These are phyloP conservation scores for Aspergillus luchuensis DNA, from an alignment of 2,329 filamentous ascomycete species.

Conservation along the genomic window DNA sequence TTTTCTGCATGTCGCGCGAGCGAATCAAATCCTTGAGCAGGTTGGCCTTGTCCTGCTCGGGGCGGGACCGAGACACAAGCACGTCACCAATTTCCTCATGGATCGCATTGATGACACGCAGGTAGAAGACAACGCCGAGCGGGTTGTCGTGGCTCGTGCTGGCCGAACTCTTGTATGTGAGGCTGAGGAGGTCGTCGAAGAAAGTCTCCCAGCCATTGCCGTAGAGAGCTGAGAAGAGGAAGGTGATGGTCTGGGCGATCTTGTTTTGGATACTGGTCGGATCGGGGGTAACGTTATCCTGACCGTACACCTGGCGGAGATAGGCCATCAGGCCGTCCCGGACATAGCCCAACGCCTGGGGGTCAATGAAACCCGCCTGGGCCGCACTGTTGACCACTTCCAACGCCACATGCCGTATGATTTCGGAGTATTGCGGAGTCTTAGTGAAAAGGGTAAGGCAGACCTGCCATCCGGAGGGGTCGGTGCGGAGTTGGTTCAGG, in stretches of 20 bases:
- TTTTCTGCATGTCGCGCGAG: conserved; percentile 81
- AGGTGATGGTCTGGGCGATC: conserved; percentile 91
- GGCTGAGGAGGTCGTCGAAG: conserved; percentile 81
- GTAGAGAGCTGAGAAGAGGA: conserved; percentile 87
- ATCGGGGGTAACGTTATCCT: conserved; percentile 63
- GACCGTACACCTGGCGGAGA: conserved; percentile 72
- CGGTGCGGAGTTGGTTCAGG: conserved; percentile 71
- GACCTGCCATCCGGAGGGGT: conserved; percentile 86
- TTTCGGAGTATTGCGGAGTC: conserved; percentile 72
- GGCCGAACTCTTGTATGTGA: conserved; percentile 65
- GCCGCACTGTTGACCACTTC: conserved; percentile 93
- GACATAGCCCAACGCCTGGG: conserved; percentile 70
- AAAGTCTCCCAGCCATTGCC: conserved; percentile 83
- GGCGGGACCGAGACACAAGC: conserved; percentile 73
- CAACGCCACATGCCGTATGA: conserved; percentile 84
- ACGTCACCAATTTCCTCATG: conserved; percentile 98
- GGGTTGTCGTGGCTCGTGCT: conserved; percentile 68
- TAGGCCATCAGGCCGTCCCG: conserved; percentile 82
- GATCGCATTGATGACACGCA: conserved; percentile 83
- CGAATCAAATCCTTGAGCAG: conserved; percentile 90
- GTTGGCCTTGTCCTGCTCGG: conserved; percentile 81
- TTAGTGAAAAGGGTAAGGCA: conserved; percentile 84
- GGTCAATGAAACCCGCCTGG: conserved; percentile 74
- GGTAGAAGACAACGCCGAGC: conserved; percentile 78
- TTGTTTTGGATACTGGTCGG: conserved; percentile 87